phyloP scores from a whole-genome alignment of 2,329 filamentous ascomycete species.

The Colletotrichum magnum region DNA sequence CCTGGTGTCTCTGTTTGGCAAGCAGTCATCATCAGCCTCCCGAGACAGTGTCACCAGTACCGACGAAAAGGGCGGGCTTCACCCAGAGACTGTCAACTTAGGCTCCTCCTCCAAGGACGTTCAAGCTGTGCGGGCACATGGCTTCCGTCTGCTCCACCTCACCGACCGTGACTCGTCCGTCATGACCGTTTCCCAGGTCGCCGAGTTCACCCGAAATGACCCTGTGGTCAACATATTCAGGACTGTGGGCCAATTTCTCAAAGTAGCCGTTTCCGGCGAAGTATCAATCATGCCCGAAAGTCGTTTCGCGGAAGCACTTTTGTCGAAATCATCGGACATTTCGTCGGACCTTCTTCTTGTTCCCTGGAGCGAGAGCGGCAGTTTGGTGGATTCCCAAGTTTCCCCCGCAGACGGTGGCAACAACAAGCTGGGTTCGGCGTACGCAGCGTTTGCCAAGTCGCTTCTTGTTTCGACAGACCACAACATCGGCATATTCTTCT shows the following conservation, averaged over 20 bases:
- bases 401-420: constrained; percentile 28
- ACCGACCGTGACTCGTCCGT: constrained; percentile 88
- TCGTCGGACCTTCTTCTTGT: constrained; percentile 79
- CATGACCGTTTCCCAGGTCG: constrained; percentile 84
- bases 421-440: constrained; percentile 62
- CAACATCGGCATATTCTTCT: constrained; percentile 84
- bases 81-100: not conserved
- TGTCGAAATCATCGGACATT: constrained; percentile 72
- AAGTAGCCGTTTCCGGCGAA: constrained; percentile 80
- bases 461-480: constrained; percentile 75
- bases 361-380: constrained; percentile 84
- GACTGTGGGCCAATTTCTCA: constrained; percentile 71
- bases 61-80: constrained; percentile 32
- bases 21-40: constrained; percentile 9
- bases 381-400: constrained; percentile 55
- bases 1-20: constrained; percentile 81
- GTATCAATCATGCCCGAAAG: constrained; percentile 79
- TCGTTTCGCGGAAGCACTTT: constrained; percentile 80
- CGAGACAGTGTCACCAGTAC: not conserved
- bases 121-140: constrained; percentile 77
- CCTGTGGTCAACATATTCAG: constrained; percentile 87
- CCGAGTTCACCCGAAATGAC: constrained; percentile 76
- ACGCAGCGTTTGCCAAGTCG: constrained; percentile 80
- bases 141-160: constrained; percentile 83
- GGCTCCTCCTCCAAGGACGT: constrained; percentile 53